A percentile compares a stretch with the other conserved stretches of the same genome.
Evolutionary conservation across 306 rosid species (phyloP).

Genomic region (Nissolia schottii): DNA sequence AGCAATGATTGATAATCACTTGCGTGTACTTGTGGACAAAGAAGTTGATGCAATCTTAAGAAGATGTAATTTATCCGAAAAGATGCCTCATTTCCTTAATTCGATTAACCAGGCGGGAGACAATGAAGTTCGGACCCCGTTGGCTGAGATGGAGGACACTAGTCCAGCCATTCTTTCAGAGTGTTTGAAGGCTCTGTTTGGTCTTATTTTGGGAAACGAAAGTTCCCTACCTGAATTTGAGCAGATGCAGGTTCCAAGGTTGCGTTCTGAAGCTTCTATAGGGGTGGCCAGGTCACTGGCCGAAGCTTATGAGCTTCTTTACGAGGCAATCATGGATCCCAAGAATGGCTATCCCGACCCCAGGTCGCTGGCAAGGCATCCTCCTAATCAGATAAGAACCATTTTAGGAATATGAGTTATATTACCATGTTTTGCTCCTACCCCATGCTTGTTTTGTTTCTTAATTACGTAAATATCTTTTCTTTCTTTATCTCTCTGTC

Average conservation of each 20-base stretch:
- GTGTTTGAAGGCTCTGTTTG: conserved; percentile 75
- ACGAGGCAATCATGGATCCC: conserved; percentile 79
- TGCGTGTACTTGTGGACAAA: conserved; percentile 63
- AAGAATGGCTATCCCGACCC: conserved; percentile 82
- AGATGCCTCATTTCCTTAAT: conserved; percentile 57
- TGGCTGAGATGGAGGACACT: conserved; percentile 74
- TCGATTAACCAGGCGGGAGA: conserved; percentile 37
- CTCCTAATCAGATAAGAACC: conserved; percentile 97
- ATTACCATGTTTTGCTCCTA: not conserved
- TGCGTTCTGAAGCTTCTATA: conserved; percentile 83
- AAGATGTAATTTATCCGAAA: conserved; percentile 69
- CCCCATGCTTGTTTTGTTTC: not conserved
- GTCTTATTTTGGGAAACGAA: conserved; percentile 83
- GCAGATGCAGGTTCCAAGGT: conserved; percentile 87
- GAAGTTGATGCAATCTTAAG: conserved; percentile 73
- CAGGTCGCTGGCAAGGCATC: conserved; percentile 91
- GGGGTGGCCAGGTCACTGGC: conserved; percentile 81
- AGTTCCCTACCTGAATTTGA: conserved; percentile 88
- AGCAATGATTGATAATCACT: conserved; percentile 64
- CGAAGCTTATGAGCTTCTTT: conserved; percentile 74
- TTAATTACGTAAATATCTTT: conserved; percentile 23
- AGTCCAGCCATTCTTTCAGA: conserved; percentile 65
- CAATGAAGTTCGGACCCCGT: conserved; percentile 38
- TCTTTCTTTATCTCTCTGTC: not conserved
- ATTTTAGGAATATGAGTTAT: conserved; percentile 75